Evolutionary conservation across 1,284 basidiomycete genomes (phyloP), one percentile per base, ranked within the genome.

Genomic region (Coniophora puteana): DNA sequence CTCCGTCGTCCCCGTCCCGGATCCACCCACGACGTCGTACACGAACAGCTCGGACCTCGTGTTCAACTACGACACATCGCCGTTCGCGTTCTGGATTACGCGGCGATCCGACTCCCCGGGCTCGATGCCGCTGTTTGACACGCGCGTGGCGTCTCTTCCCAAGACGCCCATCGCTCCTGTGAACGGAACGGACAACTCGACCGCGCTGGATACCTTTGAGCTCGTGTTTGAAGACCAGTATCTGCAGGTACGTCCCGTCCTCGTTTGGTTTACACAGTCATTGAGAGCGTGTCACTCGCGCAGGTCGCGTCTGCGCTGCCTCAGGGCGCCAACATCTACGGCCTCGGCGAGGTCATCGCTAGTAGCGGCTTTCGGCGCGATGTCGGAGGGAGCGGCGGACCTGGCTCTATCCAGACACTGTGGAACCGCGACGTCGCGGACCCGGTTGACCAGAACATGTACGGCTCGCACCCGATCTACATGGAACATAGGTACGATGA

Each of bases 31-130:
- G 1, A 51, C 50, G 5, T 63, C 66, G 3, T 67, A 62, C 49
- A 61, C 54, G 34, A 49, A 59, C 6, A 63, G 52, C 1, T 78
- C 75, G 0, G 81, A 85, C 49, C 65, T 86, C 8, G 58, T 76
- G 3, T 91, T 91, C 67, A 80, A 88, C 52, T 80, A 83, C 54
- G 68, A 79, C 1, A 21, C 71, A 2, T 67, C 69, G 0, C 83
- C 84, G 0, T 90, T 90, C 55, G 77, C 79, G 2, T 90, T 89
- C 60, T 90, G 87, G 85, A 78, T 89, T 47, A 81, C 78, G 3
- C 75, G 85, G 34, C 72, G 78, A 31, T 76, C 76, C 8, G 67
- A 77, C 22, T n/a, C n/a, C n/a, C 78, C 78, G 6, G 61, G 72
- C 16, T 71, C 68, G 8, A 55, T 61, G 32, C 80, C 84, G 21